Evolutionary conservation across 257 asterid genomes (phyloP).

Genomic region (Solanum clarkiae): DNA sequence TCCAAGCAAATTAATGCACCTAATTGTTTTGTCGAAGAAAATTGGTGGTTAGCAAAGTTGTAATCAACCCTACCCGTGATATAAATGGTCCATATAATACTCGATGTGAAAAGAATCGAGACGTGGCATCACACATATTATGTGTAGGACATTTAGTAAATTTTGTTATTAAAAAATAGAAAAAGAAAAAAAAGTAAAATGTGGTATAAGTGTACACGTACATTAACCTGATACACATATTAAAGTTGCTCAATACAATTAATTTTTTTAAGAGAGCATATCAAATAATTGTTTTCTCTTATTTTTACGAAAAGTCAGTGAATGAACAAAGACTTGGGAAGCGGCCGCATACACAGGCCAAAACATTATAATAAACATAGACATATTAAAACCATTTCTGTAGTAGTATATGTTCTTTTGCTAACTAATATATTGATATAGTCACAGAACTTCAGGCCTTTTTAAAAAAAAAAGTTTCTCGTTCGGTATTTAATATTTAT

Average conservation of each 20-base stretch:
- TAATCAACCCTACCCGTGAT: not conserved
- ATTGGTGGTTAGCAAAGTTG: not conserved
- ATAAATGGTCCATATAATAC: not conserved
- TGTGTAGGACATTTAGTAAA: not conserved
- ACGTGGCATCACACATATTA: not conserved
- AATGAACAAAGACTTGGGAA: not conserved
- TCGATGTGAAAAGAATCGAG: not conserved
- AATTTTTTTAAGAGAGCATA: not conserved
- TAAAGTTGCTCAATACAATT: not conserved
- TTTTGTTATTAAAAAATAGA: not conserved
- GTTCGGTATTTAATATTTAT: too few species aligned
- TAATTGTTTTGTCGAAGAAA: not conserved
- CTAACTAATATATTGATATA: not conserved
- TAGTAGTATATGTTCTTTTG: not conserved
- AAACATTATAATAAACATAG: not conserved
- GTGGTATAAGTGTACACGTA: not conserved
- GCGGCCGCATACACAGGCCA: not conserved
- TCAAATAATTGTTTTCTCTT: not conserved
- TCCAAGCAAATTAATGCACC: not conserved
- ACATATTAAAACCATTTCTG: not conserved
- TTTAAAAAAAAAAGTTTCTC: too few species aligned
- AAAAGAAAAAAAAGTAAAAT: not conserved
- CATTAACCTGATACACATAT: not conserved
- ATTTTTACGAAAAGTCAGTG: not conserved
- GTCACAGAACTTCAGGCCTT: not conserved